A percentile compares a stretch with the other conserved stretches of the same genome.
phyloP scores from a whole-genome alignment of 2,329 filamentous ascomycete species.

The Aspergillus terreus region DNA sequence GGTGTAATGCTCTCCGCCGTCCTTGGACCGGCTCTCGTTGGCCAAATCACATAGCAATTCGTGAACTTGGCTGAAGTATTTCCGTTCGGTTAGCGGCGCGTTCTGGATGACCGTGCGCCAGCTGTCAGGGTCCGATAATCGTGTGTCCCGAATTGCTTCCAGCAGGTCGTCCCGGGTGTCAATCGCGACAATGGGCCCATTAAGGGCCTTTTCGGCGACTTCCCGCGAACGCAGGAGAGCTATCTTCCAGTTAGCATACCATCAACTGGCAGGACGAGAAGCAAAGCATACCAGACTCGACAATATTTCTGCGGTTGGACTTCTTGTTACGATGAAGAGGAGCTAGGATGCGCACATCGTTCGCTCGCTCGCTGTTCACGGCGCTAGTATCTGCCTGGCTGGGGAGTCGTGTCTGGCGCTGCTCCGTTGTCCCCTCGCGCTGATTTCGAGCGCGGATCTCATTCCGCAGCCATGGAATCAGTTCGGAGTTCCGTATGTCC shows the following conservation, averaged over 20 bases:
- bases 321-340: slow-evolving; percentile 85
- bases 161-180: slow-evolving; percentile 84
- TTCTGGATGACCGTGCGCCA: slow-evolving; percentile 80
- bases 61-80: slow-evolving; percentile 79
- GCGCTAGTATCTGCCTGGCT: slow-evolving; percentile 38
- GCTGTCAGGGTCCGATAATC: slow-evolving; percentile 73
- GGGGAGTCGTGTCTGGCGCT: slow-evolving; percentile 38
- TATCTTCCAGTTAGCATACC: slow-evolving; percentile 18
- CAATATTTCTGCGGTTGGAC: slow-evolving; percentile 79
- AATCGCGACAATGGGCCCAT: slow-evolving; percentile 79
- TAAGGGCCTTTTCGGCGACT: slow-evolving; percentile 66
- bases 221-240: slow-evolving; percentile 55
- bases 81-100: slow-evolving; percentile 71
- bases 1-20: slow-evolving; percentile 53
- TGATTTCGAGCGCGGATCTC: slow-evolving; percentile 78
- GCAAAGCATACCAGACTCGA: slow-evolving; percentile 69
- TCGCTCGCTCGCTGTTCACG: slow-evolving; percentile 48
- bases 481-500: slow-evolving; percentile 69
- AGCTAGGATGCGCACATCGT: slow-evolving; percentile 80
- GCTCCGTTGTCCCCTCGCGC: slow-evolving; percentile 47
- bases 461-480: slow-evolving; percentile 74
- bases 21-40: slow-evolving; percentile 37
- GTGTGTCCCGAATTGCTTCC: slow-evolving; percentile 69
- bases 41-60: slow-evolving; percentile 66
- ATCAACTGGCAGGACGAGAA: slow-evolving; percentile 12